Evolutionary conservation across 1,284 basidiomycete species (phyloP).

Genomic region (Pholiota adiposa): DNA sequence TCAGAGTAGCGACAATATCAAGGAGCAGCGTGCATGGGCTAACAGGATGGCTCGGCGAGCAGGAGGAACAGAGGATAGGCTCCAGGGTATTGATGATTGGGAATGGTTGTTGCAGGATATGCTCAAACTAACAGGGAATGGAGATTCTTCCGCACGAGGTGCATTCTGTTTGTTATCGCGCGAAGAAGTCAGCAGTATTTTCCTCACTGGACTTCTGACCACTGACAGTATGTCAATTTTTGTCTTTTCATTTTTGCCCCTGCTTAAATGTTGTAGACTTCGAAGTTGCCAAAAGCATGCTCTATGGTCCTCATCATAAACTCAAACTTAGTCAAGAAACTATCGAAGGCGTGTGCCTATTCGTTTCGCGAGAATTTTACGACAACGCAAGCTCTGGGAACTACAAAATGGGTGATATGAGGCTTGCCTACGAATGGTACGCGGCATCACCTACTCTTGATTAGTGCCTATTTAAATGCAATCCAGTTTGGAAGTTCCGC

Average conservation of each 20-base stretch:
- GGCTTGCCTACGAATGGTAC: conserved; percentile 92
- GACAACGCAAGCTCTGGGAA: conserved; percentile 93
- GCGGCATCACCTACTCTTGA: conserved; percentile 20
- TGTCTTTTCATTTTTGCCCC: conserved; percentile 13
- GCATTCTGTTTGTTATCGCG: conserved; percentile 79
- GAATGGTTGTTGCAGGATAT: conserved; percentile 87
- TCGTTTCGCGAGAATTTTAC: conserved; percentile 87
- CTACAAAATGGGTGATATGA: conserved; percentile 92
- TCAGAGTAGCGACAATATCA: conserved; percentile 67
- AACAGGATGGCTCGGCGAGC: conserved; percentile 83
- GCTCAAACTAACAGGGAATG: conserved; percentile 75
- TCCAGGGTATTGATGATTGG: conserved; percentile 78
- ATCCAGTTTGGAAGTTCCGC: conserved; percentile 75
- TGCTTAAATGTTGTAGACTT: conserved; percentile 61
- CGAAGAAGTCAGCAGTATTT: conserved; percentile 78
- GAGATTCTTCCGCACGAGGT: conserved; percentile 63
- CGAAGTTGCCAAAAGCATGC: conserved; percentile 70
- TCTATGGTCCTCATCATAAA: conserved; percentile 57
- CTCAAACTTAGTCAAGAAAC: conserved; percentile 52
- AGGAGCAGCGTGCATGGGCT: conserved; percentile 84
- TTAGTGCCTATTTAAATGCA: conserved; percentile 7
- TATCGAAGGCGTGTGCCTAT: conserved; percentile 80
- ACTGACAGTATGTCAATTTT: conserved; percentile 78
- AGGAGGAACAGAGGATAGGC: conserved; percentile 56
- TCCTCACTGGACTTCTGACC: conserved; percentile 82